Conservation (phyloP, 768 basidiomycete species). For the Trametes maxima region DNA sequence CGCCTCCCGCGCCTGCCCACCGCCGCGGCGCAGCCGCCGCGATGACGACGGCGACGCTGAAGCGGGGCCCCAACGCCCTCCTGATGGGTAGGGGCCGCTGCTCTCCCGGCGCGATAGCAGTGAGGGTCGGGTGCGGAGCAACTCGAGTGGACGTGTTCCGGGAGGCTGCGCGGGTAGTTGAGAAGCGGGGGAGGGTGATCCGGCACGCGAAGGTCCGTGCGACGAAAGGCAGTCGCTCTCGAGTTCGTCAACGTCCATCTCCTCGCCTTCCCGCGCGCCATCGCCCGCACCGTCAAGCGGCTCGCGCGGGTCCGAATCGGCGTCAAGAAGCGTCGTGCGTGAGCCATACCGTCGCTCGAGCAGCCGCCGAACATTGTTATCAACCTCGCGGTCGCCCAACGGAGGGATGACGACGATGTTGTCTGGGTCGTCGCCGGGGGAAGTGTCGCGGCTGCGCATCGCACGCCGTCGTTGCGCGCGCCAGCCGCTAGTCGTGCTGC, state of each 20-base stretch:
- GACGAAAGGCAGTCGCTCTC: conserved; percentile 59
- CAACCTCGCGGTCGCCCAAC: conserved; percentile 55
- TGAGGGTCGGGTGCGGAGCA: conserved; percentile 24
- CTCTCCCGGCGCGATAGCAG: conserved; percentile 30
- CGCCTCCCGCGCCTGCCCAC: neutral
- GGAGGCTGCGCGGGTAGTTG: conserved; percentile 23
- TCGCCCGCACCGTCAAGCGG: conserved; percentile 24
- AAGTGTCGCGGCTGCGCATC: conserved; percentile 26
- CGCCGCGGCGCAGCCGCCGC: conserved; percentile 8
- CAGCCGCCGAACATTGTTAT: conserved; percentile 59
- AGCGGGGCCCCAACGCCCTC: conserved; percentile 17
- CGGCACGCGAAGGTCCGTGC: conserved; percentile 47
- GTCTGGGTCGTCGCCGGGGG: conserved; percentile 44
- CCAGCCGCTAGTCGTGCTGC: conserved; percentile 16
- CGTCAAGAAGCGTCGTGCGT: conserved; percentile 9
- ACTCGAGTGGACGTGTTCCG: conserved; percentile 23
- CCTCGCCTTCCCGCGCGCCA: conserved; percentile 34
- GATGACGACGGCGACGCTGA: conserved; percentile 5
- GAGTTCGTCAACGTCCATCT: conserved; percentile 49
- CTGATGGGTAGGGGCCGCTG: conserved; percentile 25
- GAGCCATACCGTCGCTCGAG: conserved; percentile 48
- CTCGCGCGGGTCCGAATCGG: conserved; percentile 16
- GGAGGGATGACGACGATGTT: conserved; percentile 58
- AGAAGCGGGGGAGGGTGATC: conserved; percentile 38
- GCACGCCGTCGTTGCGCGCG: conserved; percentile 20